phyloP scores from a whole-genome alignment of 2,329 filamentous ascomycete genomes.

The Neofusicoccum sp. region DNA sequence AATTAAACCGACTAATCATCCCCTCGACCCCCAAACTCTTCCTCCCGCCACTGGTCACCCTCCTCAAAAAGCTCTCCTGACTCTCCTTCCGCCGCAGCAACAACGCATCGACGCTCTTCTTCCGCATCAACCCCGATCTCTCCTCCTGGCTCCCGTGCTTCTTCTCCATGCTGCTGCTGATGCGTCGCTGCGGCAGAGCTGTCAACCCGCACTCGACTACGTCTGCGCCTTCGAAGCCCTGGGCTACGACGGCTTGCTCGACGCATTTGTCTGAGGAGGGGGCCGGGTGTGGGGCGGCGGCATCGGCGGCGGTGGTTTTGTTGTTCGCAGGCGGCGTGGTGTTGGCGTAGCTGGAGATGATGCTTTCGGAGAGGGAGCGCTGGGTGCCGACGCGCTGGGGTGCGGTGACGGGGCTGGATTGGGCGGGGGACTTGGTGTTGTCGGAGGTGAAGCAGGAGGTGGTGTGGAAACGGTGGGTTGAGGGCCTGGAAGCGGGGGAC shows the following conservation, averaged over 20 bases:
- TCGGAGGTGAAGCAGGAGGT: conserved; percentile 20
- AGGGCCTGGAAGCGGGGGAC: not conserved
- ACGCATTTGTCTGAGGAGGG: no score
- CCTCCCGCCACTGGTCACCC: not conserved
- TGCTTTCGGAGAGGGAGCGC: conserved; percentile 33
- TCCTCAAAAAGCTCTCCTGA: not conserved
- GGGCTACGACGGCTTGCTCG: no score
- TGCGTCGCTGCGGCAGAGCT: not conserved
- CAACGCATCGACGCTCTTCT: not conserved
- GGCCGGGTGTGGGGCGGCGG: not conserved
- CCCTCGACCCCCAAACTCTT: not conserved
- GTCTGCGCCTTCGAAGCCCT: not conserved
- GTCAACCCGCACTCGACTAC: not conserved
- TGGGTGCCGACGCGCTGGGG: conserved; percentile 26
- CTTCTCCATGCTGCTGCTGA: not conserved
- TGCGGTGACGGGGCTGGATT: conserved; percentile 31
- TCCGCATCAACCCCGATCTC: not conserved
- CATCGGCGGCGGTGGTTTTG: not conserved
- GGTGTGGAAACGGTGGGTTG: not conserved
- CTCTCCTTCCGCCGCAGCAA: not conserved
- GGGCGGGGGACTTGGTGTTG: conserved; percentile 7
- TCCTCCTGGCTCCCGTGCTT: not conserved
- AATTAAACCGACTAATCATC: conserved; percentile 2
- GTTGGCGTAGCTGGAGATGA: conserved; percentile 27
- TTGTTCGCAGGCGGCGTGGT: conserved; percentile 21